A percentile compares a stretch with the other conserved stretches of the same genome.
Evolutionary conservation across 2,329 filamentous ascomycete species (phyloP).

Genomic region (Zymoseptoria brevis): DNA sequence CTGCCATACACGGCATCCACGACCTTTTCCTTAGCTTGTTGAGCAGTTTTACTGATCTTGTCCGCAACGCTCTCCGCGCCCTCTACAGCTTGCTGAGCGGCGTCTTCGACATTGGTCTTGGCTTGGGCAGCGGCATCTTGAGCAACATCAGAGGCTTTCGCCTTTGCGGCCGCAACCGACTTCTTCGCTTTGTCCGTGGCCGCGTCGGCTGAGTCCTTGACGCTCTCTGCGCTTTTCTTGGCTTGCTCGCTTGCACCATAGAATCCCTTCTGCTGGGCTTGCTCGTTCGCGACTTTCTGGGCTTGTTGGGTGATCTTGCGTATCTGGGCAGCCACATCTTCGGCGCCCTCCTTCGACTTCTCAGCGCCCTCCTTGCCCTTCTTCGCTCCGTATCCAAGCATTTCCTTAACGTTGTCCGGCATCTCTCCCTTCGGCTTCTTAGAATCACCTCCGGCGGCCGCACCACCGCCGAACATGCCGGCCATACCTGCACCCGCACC

Average conservation of each 20-base stretch:
- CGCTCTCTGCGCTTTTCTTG: background rate
- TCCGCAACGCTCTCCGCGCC: no score
- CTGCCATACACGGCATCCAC: background rate
- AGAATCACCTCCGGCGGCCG: constrained; percentile 3
- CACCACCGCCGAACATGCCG: constrained; percentile 8
- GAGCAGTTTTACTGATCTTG: background rate
- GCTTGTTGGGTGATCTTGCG: background rate
- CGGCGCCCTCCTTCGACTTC: background rate
- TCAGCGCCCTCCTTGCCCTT: constrained; percentile 4
- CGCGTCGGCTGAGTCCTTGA: background rate
- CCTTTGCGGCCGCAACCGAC: background rate
- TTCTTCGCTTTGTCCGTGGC: background rate
- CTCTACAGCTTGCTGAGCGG: background rate
- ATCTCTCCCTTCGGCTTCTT: constrained; percentile 11
- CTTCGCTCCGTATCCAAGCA: constrained; percentile 5
- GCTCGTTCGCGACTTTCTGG: background rate
- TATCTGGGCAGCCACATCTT: background rate
- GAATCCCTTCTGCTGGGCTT: background rate
- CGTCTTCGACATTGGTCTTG: background rate
- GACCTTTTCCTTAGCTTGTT: background rate
- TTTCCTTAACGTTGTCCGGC: constrained; percentile 16
- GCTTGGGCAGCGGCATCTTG: background rate
- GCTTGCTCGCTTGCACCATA: background rate
- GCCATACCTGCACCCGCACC: background rate
- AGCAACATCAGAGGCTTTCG: background rate